Conservation (phyloP, 306 rosid species). For the Rosa chinensis region DNA sequence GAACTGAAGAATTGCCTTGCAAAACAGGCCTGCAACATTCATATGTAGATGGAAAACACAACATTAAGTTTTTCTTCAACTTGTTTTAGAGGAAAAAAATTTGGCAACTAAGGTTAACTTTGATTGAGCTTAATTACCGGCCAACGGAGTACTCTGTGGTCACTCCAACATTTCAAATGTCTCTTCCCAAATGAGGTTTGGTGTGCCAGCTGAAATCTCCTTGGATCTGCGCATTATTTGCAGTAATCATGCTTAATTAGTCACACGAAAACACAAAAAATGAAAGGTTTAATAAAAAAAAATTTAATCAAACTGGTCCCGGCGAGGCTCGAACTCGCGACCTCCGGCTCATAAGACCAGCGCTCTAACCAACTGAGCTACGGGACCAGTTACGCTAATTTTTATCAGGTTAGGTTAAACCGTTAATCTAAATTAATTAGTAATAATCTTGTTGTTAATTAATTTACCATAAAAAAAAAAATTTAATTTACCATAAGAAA, state of each 20-base stretch:
- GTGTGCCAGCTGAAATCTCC: slow-evolving; percentile 51
- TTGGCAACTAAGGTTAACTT: background rate
- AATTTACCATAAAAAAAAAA: slow-evolving; percentile 41
- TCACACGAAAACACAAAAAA: background rate
- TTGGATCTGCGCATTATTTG: slow-evolving; percentile 39
- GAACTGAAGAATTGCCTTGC: slow-evolving; percentile 48
- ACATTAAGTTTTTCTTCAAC: background rate
- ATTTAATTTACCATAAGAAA: slow-evolving; percentile 40
- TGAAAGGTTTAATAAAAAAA: background rate
- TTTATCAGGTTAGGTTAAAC: background rate
- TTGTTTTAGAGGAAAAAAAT: background rate
- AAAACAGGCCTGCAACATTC: slow-evolving; percentile 40
- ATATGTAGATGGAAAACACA: background rate
- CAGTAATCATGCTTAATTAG: background rate
- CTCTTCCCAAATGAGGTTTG: slow-evolving; percentile 66
- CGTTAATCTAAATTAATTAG: background rate
- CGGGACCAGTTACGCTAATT: background rate
- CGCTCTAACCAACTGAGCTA: slow-evolving; percentile 19
- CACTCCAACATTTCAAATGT: slow-evolving; percentile 54
- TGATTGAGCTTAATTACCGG: slow-evolving; percentile 27
- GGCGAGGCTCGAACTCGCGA: slow-evolving; percentile 12
- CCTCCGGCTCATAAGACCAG: slow-evolving; percentile 24
- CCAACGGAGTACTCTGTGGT: slow-evolving; percentile 43
- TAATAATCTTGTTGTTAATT: background rate
- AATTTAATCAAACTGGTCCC: background rate